A percentile compares a stretch with the other conserved stretches of the same genome.
Evolutionary conservation across 257 asterid genomes (phyloP).

Genomic region (Primulina eburnea): DNA sequence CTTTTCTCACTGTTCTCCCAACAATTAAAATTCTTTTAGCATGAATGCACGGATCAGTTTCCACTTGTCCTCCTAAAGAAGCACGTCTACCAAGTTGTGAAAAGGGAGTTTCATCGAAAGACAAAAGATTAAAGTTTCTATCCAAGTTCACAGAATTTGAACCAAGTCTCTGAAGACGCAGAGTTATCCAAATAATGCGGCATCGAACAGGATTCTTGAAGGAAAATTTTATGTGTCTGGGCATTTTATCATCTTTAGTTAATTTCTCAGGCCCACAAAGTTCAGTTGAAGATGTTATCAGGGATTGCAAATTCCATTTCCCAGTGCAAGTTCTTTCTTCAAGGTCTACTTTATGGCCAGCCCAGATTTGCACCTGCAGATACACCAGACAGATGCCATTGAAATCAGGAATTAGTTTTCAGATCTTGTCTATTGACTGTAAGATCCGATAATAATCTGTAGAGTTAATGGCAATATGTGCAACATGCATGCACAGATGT

Average conservation of each 20-base stretch:
- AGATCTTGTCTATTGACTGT: constrained; percentile 4
- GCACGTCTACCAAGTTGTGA: constrained; percentile 68
- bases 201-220: constrained; percentile 79
- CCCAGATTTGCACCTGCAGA: constrained; percentile 93
- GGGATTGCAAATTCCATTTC: constrained; percentile 82
- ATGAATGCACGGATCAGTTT: constrained; percentile 82
- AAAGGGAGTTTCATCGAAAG: constrained; percentile 88
- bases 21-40: constrained; percentile 75
- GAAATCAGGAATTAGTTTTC: constrained; percentile 1
- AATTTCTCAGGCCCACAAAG: constrained; percentile 76
- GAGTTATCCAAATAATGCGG: constrained; percentile 86
- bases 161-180: constrained; percentile 72
- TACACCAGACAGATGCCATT: constrained; percentile 25
- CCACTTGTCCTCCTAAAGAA: constrained; percentile 76
- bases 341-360: constrained; percentile 69
- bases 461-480: not conserved
- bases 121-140: constrained; percentile 59
- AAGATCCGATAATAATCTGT: constrained; percentile 13
- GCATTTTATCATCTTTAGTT: constrained; percentile 44
- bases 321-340: constrained; percentile 89
- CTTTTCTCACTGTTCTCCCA: constrained; percentile 61
- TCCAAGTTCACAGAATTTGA: constrained; percentile 76
- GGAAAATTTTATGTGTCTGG: constrained; percentile 78
- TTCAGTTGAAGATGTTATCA: constrained; percentile 69
- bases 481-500: constrained; percentile 5